A percentile compares a stretch with the other conserved stretches of the same genome.
These are phyloP conservation scores for sorghum (Sorghum bicolor) DNA, from an alignment of 176 grass and related monocot genomes.

Conservation along the genomic window DNA sequence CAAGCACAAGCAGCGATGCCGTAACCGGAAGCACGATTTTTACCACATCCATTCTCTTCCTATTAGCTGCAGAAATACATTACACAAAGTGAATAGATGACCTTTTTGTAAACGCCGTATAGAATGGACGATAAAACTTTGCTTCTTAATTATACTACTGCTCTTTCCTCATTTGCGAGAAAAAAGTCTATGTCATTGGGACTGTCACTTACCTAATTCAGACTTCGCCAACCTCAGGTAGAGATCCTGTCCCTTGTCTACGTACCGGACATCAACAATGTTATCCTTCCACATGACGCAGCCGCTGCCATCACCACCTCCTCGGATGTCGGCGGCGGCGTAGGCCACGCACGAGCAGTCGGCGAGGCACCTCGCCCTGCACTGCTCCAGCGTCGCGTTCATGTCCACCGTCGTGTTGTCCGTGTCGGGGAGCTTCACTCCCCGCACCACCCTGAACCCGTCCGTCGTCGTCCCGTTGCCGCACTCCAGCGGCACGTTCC, in stretches of 20 bases:
- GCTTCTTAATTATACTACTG: neutral
- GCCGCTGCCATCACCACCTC: constrained; percentile 11
- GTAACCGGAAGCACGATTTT: constrained; percentile 20
- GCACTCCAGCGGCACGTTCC: constrained; percentile 40
- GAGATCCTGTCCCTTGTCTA: constrained; percentile 38
- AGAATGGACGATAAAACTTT: neutral
- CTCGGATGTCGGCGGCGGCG: constrained; percentile 28
- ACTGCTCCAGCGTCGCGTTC: constrained; percentile 22
- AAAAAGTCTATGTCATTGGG: neutral
- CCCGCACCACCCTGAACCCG: constrained; percentile 16
- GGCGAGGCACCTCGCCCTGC: constrained; percentile 32
- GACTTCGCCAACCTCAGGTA: constrained; percentile 25
- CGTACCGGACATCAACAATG: constrained; percentile 26
- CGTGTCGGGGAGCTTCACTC: constrained; percentile 63
- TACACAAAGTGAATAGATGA: neutral
- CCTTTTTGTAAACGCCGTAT: neutral
- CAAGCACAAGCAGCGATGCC: neutral
- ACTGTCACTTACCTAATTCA: constrained; percentile 26
- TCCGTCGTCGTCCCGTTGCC: constrained; percentile 27
- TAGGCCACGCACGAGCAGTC: constrained; percentile 66
- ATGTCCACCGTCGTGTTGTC: constrained; percentile 28
- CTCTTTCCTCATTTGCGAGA: neutral
- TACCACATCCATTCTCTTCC: neutral
- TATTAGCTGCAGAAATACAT: neutral
- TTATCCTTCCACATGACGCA: constrained; percentile 27